Conservation (phyloP, 352 stramenopile genomes). For the Pythium dissimile region DNA sequence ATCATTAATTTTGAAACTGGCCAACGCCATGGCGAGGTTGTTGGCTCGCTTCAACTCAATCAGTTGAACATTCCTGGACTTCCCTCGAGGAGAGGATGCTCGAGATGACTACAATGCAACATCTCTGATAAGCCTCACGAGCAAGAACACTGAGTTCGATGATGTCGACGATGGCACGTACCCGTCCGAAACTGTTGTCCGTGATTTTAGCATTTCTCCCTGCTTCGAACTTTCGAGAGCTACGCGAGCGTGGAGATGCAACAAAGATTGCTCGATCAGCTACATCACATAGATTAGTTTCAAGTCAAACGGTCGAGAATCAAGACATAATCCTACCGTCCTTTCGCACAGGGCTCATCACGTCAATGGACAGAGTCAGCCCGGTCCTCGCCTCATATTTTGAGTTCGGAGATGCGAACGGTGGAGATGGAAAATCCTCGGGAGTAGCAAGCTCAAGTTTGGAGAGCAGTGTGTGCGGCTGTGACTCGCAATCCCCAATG, state of each 20-base stretch:
- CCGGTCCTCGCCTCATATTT: constrained; percentile 55
- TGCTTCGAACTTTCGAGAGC: constrained; percentile 20
- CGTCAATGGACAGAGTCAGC: constrained; percentile 48
- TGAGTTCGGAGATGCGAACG: constrained; percentile 13
- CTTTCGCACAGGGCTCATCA: constrained; percentile 32
- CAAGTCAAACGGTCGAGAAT: not conserved
- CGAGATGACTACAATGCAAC: constrained; percentile 28
- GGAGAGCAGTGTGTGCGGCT: too few species aligned
- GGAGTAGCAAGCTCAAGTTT: too few species aligned
- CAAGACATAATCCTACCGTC: constrained; percentile 31
- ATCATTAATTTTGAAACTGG: constrained; percentile 76
- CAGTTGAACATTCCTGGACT: constrained; percentile 71
- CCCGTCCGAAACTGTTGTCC: constrained; percentile 58
- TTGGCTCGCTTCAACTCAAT: constrained; percentile 80
- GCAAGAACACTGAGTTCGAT: too few species aligned
- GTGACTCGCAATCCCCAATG: too few species aligned
- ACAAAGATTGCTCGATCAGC: constrained; percentile 48
- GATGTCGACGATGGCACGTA: constrained; percentile 13
- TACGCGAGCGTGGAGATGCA: constrained; percentile 47
- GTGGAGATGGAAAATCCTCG: not conserved
- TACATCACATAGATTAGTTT: not conserved
- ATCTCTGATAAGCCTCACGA: not conserved
- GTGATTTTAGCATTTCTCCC: constrained; percentile 6
- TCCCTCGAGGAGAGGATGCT: constrained; percentile 63
- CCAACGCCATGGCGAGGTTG: constrained; percentile 66